Evolutionary conservation across 306 rosid genomes (phyloP), one percentile per base, ranked within the genome.

Genomic region (Calophaca sinica): DNA sequence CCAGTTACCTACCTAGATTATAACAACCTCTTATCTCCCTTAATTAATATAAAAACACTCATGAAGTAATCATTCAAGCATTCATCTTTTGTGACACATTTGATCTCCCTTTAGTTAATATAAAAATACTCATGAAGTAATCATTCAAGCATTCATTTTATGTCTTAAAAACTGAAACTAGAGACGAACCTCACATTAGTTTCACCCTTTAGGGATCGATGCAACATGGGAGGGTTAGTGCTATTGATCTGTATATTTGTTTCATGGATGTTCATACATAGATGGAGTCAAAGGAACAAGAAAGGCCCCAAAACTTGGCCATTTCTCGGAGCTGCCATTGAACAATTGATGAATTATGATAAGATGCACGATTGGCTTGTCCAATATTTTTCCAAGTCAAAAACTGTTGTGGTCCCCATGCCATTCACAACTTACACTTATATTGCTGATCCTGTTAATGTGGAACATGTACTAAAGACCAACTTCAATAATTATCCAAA

Each of bases 251-350:
- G 85, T 75, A 81, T 89, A 49, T 10, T 78, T 66, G 73, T 70
- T 59, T 78, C 89, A 42, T 94, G 94, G 93, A 79, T 88, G 2
- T n/a, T 86, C 61, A 42, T 81, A 65, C 93, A 91, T 9, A 82
- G 96, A 71, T 94, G 93, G 93, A 83, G 57, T 62, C 96, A 89
- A 51, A 86, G 91, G 79, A 85, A 87, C 62, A 87, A 81, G 60
- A 89, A 79, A 59, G 96, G 93, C 31, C 97, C 98, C 14, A 94
- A 87, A 83, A 89, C 96, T 7, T 94, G 98, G 98, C 97, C 98
- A 0, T 41, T 91, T 5, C 83, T 94, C 2, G 98, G 98, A 70
- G 96, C 98, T 60, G 90, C 91, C 11, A 81, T 94, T 4, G 97
- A 94, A 49, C 96, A 91, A 80, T 44, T 91, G 4, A 62, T 82